Evolutionary conservation across 306 rosid species (phyloP).

Genomic region (Biancaea sappan): DNA sequence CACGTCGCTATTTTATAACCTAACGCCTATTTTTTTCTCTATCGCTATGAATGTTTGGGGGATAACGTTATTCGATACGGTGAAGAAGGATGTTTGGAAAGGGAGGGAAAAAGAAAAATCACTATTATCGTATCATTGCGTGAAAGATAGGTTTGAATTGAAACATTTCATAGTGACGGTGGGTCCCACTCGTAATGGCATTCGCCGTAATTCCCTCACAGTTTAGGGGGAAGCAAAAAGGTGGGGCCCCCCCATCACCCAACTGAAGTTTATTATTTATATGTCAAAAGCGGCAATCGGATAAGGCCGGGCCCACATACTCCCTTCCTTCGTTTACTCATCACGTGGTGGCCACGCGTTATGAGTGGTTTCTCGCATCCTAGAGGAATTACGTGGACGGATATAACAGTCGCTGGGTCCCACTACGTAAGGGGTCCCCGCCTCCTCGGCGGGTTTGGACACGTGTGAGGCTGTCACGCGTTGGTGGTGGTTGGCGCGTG

Average conservation of each 20-base stretch:
- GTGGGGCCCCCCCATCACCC: not conserved
- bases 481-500: not conserved
- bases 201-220: not conserved
- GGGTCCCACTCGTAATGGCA: slow-evolving; percentile 31
- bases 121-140: not conserved
- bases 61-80: too few relatives aligned
- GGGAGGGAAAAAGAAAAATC: too few relatives aligned
- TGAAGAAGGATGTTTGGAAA: not conserved
- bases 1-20: too few relatives aligned
- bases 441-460: not conserved
- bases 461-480: not conserved
- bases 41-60: too few relatives aligned
- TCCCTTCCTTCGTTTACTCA: not conserved
- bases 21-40: too few relatives aligned
- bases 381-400: not conserved
- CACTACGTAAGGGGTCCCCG: not conserved
- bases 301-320: slow-evolving; percentile 39
- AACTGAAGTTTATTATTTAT: slow-evolving; percentile 30
- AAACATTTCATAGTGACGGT: slow-evolving; percentile 34
- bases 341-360: slow-evolving; percentile 35
- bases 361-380: not conserved
- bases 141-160: slow-evolving; percentile 34
- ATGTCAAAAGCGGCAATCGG: slow-evolving; percentile 45
- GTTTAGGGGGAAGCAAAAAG: not conserved
- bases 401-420: not conserved